Conservation (phyloP, 495 filamentous ascomycete genomes). For the Trichoderma orchidacearum region DNA sequence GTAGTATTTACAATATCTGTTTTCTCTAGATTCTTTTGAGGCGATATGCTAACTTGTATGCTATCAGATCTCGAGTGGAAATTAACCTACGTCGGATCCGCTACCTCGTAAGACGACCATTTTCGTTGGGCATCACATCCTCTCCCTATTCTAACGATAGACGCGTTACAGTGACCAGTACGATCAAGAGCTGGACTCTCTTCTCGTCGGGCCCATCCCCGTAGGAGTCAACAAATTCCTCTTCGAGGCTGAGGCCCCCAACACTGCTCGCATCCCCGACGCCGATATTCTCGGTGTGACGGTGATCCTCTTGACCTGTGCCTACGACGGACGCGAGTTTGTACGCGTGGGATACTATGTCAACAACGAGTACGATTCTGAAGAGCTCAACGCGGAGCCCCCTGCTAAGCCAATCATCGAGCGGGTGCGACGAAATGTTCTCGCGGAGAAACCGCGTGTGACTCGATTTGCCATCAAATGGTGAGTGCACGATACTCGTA, state of each 20-base stretch:
- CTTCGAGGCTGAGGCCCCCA: slow-evolving; percentile 88
- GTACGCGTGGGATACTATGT: slow-evolving; percentile 98
- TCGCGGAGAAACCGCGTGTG: slow-evolving; percentile 94
- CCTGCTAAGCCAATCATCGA: slow-evolving; percentile 86
- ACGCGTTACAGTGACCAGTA: slow-evolving; percentile 64
- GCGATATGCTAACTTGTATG: neutral
- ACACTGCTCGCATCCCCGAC: slow-evolving; percentile 76
- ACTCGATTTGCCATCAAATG: slow-evolving; percentile 99
- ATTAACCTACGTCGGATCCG: slow-evolving; percentile 95
- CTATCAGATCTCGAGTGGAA: slow-evolving; percentile 95
- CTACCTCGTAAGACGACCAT: slow-evolving; percentile 61
- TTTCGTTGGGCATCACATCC: neutral
- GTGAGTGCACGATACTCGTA: slow-evolving; percentile 40
- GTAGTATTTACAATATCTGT: neutral
- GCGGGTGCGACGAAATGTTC: slow-evolving; percentile 76
- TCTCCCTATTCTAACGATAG: slow-evolving; percentile 6
- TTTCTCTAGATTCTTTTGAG: neutral
- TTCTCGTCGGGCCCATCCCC: slow-evolving; percentile 91
- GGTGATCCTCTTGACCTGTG: slow-evolving; percentile 90
- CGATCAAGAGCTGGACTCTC: slow-evolving; percentile 93
- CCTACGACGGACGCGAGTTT: slow-evolving; percentile 92
- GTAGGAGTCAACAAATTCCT: slow-evolving; percentile 97
- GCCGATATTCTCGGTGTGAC: slow-evolving; percentile 95
- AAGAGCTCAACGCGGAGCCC: slow-evolving; percentile 75
- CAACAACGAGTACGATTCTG: slow-evolving; percentile 94